phyloP scores from a whole-genome alignment of 2,329 filamentous ascomycete genomes.

The Pestalotiopsis sp. region DNA sequence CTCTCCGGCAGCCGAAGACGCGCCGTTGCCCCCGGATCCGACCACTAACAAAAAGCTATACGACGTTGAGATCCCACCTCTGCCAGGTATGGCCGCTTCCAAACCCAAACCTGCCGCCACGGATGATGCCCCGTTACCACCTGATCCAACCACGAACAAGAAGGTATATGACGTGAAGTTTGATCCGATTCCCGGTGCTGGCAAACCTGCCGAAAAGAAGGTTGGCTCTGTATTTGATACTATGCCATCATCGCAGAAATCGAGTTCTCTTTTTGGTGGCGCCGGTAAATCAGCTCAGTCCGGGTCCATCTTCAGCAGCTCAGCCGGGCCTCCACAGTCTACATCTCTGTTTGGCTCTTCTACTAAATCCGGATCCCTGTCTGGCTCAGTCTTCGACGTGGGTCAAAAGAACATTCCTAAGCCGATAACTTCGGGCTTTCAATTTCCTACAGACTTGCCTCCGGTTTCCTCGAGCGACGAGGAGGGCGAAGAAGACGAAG shows the following conservation, averaged over 20 bases:
- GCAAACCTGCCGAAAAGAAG: conserved; percentile 21
- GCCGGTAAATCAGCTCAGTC: background rate
- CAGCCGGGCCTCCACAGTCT: background rate
- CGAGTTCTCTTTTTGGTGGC: background rate
- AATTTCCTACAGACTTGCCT: conserved; percentile 32
- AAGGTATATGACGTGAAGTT: conserved; percentile 32
- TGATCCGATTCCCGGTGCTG: conserved; percentile 23
- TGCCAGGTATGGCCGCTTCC: conserved; percentile 28
- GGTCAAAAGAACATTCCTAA: conserved; percentile 6
- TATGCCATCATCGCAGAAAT: background rate
- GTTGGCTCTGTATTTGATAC: conserved; percentile 8
- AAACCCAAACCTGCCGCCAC: conserved; percentile 24
- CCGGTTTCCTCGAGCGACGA: conserved; percentile 41
- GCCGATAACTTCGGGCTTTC: conserved; percentile 25
- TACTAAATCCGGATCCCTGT: background rate
- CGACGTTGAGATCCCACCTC: conserved; percentile 26
- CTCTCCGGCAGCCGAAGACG: conserved; percentile 28
- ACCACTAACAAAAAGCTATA: conserved; percentile 37
- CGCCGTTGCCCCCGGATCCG: conserved; percentile 48
- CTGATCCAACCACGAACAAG: conserved; percentile 37
- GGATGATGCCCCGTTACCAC: conserved; percentile 42
- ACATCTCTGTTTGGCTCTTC: conserved; percentile 20
- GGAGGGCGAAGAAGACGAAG: conserved; percentile 42
- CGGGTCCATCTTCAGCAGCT: background rate
- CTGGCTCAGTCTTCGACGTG: background rate